Base-by-base conservation (phyloP, 768 basidiomycete genomes). In the Kwoniella bestiolae region DNA sequence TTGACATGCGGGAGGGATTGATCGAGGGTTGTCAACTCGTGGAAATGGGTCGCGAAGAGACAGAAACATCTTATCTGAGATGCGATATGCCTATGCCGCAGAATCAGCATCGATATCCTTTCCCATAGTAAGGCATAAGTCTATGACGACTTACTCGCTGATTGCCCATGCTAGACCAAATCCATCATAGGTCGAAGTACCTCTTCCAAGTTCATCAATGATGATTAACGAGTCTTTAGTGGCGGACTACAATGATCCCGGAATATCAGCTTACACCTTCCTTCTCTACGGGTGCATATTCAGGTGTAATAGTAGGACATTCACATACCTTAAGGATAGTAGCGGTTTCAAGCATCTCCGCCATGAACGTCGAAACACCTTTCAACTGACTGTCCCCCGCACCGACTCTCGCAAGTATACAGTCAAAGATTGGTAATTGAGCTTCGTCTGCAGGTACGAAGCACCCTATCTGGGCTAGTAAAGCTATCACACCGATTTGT, bases 131-230 rank as follows among this genome's bases (percentile, higher is more conserved):
- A 21, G 12, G 7, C 0, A 2, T 29, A 23, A 12, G 5, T 1
- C 49, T 3, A 55, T 5, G 32, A 55, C 5, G 2, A 80, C 86
- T 65, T 79, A 94, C 94, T 99, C 96, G 56, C 93, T 95, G 72
- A 98, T 98, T 1, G 95, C 93, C 95, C 95, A 99, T 0, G 96
- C 96, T 5, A 99, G 85, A 5, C 94, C 95, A 73, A 97, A 97
- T 5, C 95, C 95, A 79, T 99, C 95, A 70, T 95, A 95, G 0
- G 95, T 97, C 0, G 94, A 96, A 0, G 94, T 96, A 5, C 94
- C 94, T 83, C 94, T 84, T 31, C 95, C 93, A 5, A 98, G 86
- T 81, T 99, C 96, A 79, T 99, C 96, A 53, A 99, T 98, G 76
- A 99, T 95, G 66, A 99, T 90, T 44, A 99, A 83, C 0, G 94